Percentiles rank a stretch among this genome's conserved stretches.
phyloP scores from a whole-genome alignment of 805 yeast genomes.

The Lipomyces japonicus region DNA sequence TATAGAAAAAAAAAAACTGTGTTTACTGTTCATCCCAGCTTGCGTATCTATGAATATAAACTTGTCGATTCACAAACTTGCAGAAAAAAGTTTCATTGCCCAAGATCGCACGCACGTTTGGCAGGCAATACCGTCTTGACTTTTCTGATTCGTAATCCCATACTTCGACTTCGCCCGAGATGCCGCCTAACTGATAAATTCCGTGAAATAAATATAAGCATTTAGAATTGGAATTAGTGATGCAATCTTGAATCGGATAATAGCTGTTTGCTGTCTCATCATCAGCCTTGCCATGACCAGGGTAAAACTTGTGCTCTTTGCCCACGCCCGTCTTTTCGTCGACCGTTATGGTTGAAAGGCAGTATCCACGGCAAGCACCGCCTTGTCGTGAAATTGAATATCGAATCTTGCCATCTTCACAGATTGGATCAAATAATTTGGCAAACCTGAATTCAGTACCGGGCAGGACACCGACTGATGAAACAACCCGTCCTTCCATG shows the following conservation, averaged over 20 bases:
- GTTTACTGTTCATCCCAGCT: conserved; percentile 15
- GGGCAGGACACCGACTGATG: conserved; percentile 26
- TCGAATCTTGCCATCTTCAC: conserved; percentile 21
- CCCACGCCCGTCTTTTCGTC: conserved; percentile 26
- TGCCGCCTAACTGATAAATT: conserved; percentile 16
- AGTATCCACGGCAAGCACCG: conserved; percentile 20
- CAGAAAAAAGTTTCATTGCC: conserved; percentile 26
- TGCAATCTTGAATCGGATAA: conserved; percentile 23
- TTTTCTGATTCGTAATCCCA: conserved; percentile 16
- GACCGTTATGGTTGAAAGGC: conserved; percentile 19
- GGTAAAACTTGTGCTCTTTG: conserved; percentile 16
- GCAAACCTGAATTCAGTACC: conserved; percentile 25
- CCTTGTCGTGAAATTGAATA: conserved; percentile 26
- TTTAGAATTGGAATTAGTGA: conserved; percentile 9
- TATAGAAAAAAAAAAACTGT: too few relatives aligned
- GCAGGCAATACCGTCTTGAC: conserved; percentile 13
- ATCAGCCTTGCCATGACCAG: conserved; percentile 4
- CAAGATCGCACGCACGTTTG: conserved; percentile 18
- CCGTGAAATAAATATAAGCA: conserved; percentile 25
- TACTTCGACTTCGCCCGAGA: conserved; percentile 25
- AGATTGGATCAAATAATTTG: conserved; percentile 16
- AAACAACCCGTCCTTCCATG: conserved; percentile 20
- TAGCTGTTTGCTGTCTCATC: conserved; percentile 1
- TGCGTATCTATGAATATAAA: conserved; percentile 19
- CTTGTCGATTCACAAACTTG: conserved; percentile 15